These are phyloP conservation scores for Sporothrix schenckii DNA, from an alignment of 2,329 filamentous ascomycete species.

Conservation along the genomic window DNA sequence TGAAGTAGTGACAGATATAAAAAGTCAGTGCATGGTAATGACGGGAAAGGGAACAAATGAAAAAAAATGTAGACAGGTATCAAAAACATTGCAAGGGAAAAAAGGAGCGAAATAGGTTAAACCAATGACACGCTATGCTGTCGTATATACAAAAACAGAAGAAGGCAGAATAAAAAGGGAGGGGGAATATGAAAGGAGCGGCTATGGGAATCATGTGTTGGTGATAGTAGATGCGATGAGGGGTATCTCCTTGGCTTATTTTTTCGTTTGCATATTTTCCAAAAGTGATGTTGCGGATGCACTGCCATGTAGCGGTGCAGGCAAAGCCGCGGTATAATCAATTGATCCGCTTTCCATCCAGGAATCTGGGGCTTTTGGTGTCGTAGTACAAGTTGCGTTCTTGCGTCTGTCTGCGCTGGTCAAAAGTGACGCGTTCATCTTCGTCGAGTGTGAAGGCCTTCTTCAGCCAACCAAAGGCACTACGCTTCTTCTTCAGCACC, in stretches of 20 bases:
- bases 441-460: slow-evolving; percentile 68
- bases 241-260: slow-evolving; percentile 22
- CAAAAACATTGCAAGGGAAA: slow-evolving; percentile 7
- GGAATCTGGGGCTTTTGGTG: slow-evolving; percentile 54
- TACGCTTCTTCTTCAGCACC: slow-evolving; percentile 65
- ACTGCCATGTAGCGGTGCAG: neutral
- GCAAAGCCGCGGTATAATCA: slow-evolving; percentile 19
- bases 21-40: neutral
- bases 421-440: slow-evolving; percentile 63
- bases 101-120: slow-evolving; percentile 10
- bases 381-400: slow-evolving; percentile 55
- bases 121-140: slow-evolving; percentile 35
- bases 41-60: neutral
- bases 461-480: slow-evolving; percentile 69
- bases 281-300: slow-evolving; percentile 18
- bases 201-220: slow-evolving; percentile 23
- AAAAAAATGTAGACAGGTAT: slow-evolving; percentile 3
- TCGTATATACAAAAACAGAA: slow-evolving; percentile 30
- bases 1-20: slow-evolving; percentile 9
- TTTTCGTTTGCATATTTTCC: neutral
- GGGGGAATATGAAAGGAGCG: neutral
- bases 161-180: neutral
- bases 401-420: slow-evolving; percentile 56
- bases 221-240: slow-evolving; percentile 2
- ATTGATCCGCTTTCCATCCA: slow-evolving; percentile 58